phyloP scores from a whole-genome alignment of 1,284 basidiomycete genomes.

The Blastosporella zonata region DNA sequence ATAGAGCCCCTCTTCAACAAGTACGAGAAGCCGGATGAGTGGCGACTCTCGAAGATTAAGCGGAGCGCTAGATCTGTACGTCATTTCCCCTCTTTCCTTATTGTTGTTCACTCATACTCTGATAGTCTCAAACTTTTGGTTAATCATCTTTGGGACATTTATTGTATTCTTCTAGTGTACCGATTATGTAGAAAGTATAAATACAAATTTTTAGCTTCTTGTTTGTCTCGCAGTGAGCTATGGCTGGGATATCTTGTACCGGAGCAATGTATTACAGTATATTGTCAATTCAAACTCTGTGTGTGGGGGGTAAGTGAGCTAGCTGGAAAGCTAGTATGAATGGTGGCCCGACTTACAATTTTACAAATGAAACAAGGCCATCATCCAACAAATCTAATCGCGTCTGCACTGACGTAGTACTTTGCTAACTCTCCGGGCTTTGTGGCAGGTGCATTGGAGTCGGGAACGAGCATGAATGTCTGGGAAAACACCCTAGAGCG shows the following conservation, averaged over 20 bases:
- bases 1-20: slow-evolving; percentile 91
- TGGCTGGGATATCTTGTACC: slow-evolving; percentile 6
- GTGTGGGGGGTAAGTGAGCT: not conserved
- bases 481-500: slow-evolving; percentile 83
- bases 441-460: slow-evolving; percentile 57
- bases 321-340: not conserved
- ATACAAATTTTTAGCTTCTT: slow-evolving; percentile 2
- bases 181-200: slow-evolving; percentile 9
- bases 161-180: slow-evolving; percentile 17
- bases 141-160: slow-evolving; percentile 31
- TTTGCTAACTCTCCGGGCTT: slow-evolving; percentile 71
- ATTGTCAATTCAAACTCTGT: slow-evolving; percentile 3
- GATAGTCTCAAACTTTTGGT: slow-evolving; percentile 78
- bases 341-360: slow-evolving; percentile 10
- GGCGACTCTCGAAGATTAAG: slow-evolving; percentile 86
- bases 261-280: slow-evolving; percentile 5
- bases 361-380: not conserved
- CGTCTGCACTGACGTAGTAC: slow-evolving; percentile 75
- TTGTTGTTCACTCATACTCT: slow-evolving; percentile 12
- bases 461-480: slow-evolving; percentile 80
- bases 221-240: not conserved
- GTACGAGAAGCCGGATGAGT: slow-evolving; percentile 89
- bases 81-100: slow-evolving; percentile 19
- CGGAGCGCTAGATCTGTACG: slow-evolving; percentile 79
- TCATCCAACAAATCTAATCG: slow-evolving; percentile 75